Evolutionary conservation across 345 rosid genomes (phyloP).

Genomic region (Heritiera fomes): DNA sequence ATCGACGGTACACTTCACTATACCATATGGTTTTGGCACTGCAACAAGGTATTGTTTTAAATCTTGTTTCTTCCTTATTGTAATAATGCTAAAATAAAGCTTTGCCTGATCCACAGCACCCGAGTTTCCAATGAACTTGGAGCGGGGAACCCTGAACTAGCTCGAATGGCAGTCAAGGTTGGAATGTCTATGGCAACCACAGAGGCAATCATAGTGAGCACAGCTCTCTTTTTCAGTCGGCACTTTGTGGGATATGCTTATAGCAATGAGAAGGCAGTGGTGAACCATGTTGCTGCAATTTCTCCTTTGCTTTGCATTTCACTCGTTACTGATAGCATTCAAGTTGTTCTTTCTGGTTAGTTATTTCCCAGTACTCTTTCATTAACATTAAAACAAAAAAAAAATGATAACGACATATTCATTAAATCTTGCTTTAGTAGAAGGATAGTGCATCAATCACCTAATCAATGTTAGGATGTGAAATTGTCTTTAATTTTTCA

Average conservation of each 20-base stretch:
- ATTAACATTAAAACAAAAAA: too few relatives aligned
- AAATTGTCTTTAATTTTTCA: too few relatives aligned
- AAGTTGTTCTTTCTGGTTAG: slow-evolving; percentile 36
- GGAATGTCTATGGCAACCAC: slow-evolving; percentile 8
- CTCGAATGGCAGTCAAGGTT: slow-evolving; percentile 8
- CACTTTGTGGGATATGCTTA: slow-evolving; percentile 10
- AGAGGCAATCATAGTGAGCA: slow-evolving; percentile 12
- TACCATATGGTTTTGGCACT: slow-evolving; percentile 16
- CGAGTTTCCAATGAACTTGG: slow-evolving; percentile 28
- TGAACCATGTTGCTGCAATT: neutral
- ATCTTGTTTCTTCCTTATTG: neutral
- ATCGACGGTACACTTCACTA: slow-evolving; percentile 12
- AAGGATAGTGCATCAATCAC: too few relatives aligned
- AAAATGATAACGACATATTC: too few relatives aligned
- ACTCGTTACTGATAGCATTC: slow-evolving; percentile 16
- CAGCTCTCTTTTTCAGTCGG: slow-evolving; percentile 12
- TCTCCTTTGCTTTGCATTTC: slow-evolving; percentile 18
- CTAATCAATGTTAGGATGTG: too few relatives aligned
- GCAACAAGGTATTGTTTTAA: slow-evolving; percentile 2
- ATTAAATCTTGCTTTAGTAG: too few relatives aligned
- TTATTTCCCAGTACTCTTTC: neutral
- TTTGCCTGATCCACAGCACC: slow-evolving; percentile 30
- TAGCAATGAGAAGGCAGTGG: slow-evolving; percentile 17
- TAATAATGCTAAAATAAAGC: neutral
- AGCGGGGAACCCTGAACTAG: slow-evolving; percentile 13